Base-by-base conservation (phyloP, 495 filamentous ascomycete genomes). In the Hypoxylon lienhwacheense region DNA sequence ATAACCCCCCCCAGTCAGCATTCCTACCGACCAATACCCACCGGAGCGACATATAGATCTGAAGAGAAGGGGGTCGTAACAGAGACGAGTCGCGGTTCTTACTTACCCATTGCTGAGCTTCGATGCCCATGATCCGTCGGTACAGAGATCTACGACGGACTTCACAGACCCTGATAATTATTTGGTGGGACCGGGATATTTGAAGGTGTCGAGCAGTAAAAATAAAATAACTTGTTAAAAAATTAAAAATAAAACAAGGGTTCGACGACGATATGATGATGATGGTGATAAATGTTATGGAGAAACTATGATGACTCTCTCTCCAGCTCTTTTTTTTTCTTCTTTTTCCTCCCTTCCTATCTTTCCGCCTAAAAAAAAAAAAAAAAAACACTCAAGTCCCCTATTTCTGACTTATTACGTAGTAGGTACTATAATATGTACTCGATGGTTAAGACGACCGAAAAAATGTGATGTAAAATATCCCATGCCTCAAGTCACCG, bases 71-170 rank as follows among this genome's bases (percentile, higher is more conserved):
- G 25, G 12, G 12, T 7, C 37, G n/a, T n/a, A n/a, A n/a, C n/a
- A 8, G 31, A 21, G 42, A 53, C 4, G 35, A 48, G 29, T 24
- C 32, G 37, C 43, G 19, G 42, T 53, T 16, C 19, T 31, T n/a
- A 67, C 65, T 65, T 46, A 67, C 65, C 65, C 65, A 67, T 67
- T 47, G 49, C 62, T 59, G 48, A 55, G 53, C 62, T 40, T 49
- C 45, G 48, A 53, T 55, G 65, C 59, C 65, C 65, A 67, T 67
- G 61, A 63, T 63, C 60, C 33, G 40, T 49, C 47, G 20, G 22
- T 47, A 51, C 26, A 31, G 19, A 11, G 29, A 37, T 41, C 37
- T 59, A 59, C 32, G 39, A 17, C 37, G 12, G 34, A 29, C 28
- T 47, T 49, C 40, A 31, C 62, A 25, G 47, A 55, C 47, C 58